Evolutionary conservation across 2,329 filamentous ascomycete species (phyloP), one percentile per base, ranked within the genome.

Genomic region (Alternaria brassicae): DNA sequence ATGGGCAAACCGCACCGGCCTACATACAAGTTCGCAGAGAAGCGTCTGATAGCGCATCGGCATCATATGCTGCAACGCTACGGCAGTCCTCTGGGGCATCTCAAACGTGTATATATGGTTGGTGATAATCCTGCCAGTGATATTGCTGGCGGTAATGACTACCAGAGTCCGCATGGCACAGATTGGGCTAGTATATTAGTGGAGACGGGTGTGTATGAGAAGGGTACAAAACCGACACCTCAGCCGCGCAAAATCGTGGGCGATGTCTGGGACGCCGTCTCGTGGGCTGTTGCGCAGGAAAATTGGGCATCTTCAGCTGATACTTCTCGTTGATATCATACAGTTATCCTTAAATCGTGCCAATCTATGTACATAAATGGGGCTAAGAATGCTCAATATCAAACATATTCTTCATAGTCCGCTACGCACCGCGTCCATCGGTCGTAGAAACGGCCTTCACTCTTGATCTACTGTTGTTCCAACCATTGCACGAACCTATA

Each of bases 101-200:
- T 97, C 55, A 83, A 84, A 70, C 86, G 84, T 41, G 93, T 98
- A 10, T 98, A 96, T 79, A 98, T 98, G 94, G 86, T 98, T 40
- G 95, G 95, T 1, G 82, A 84, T 57, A 84, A 83, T 58, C 82
- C 81, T n/a, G 92, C 92, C 73, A 95, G 91, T 68, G 95, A 99
- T 76, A 97, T 99, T 66, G 83, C 87, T 5, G 95, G 95, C 6
- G 93, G 92, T 19, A 96, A 96, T 74, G 84, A 85, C 44, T 97
- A 90, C 72, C 72, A 81, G 42, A 91, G 89, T 62, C 80, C 84
- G 4, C 79, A 84, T 56, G 89, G 89, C 8, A 91, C 88, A n/a
- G 82, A 88, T 58, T 97, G 93, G 93, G 81, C 84, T 39, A 90
- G 90, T 41, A 85, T 96, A 17, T 80, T 97, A 58, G 90, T 96